Base-by-base conservation (phyloP, 768 basidiomycete genomes). In the Mycena haematopus region DNA sequence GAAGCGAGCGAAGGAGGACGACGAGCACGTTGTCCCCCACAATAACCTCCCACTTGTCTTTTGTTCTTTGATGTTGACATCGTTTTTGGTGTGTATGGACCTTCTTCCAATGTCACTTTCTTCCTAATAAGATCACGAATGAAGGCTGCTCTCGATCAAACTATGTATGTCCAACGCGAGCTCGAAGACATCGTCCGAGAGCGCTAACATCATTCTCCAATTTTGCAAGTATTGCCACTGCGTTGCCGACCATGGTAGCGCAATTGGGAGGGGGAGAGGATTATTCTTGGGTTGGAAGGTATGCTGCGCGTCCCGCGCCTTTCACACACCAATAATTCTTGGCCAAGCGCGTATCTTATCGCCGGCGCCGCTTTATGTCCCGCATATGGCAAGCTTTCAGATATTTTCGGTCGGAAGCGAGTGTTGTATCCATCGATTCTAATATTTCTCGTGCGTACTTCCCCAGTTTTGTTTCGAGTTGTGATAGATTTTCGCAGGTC, bases 201-300 rank as follows among this genome's bases (percentile, higher is more conserved):
- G 21, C n/a, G 11, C 22, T 64, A 40, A 58, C 27, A 27, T 22
- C 13, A 3, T 29, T 27, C n/a, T 29, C 10, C 19, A 25, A 31
- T 24, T 53, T 25, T 9, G 1, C 8, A 42, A 87, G 88, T 60
- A 85, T 91, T 11, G 84, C 89, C 14, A 91, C 89, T 8, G 89
- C 90, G 21, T 75, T 92, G 31, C 90, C 90, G 2, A 90, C 89
- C 0, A 91, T 92, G 42, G 86, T 90, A 14, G 73, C 69, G 17
- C 71, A 88, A 22, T 79, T 92, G 0, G 85, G 87, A 50, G 89
- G 86, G 25, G 87, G 86, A 5, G 80, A 74, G 17, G 77, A 78
- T 44, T 91, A 91, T 59, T 85, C 87, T 52, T 92, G 90, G 90
- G 87, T 91, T 38, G 88, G 87, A 56, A 87, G 82, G 89, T 86